phyloP scores from a whole-genome alignment of 495 filamentous ascomycete genomes.

The Elasticomyces elasticus region DNA sequence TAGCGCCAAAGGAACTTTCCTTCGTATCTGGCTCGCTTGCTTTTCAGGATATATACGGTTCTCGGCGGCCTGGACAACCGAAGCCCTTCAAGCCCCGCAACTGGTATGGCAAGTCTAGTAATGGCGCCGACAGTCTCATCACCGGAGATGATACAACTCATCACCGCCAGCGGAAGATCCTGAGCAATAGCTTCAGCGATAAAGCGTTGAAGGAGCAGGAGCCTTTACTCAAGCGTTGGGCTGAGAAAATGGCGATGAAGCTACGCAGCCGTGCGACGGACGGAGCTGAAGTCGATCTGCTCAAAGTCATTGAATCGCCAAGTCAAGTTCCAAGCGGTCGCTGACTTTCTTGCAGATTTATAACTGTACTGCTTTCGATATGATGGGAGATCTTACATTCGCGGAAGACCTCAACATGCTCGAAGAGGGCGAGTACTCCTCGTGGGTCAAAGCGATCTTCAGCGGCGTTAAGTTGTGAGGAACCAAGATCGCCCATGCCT shows the following conservation, averaged over 20 bases:
- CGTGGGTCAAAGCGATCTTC: conserved; percentile 28
- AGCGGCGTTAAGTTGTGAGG: conserved; percentile 21
- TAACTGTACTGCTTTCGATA: conserved; percentile 31
- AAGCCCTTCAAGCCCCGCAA: conserved; percentile 9
- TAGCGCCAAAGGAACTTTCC: conserved; percentile 25
- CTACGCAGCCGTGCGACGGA: conserved; percentile 14
- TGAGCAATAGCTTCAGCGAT: conserved; percentile 26
- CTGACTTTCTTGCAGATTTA: too few relatives aligned
- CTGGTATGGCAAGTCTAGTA: conserved; percentile 14
- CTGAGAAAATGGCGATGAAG: conserved; percentile 24
- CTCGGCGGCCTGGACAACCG: conserved; percentile 9
- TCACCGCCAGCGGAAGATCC: conserved; percentile 21
- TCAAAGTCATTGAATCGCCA: conserved; percentile 4
- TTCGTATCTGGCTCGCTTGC: conserved; percentile 21
- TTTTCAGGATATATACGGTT: conserved; percentile 26
- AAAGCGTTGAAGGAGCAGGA: conserved; percentile 30
- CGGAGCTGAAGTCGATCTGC: conserved; percentile 21
- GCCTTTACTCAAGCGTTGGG: conserved; percentile 26
- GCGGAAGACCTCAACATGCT: conserved; percentile 31
- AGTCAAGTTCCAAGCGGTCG: not conserved
- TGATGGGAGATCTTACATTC: conserved; percentile 31
- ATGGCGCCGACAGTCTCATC: conserved; percentile 12
- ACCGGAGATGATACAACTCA: conserved; percentile 23
- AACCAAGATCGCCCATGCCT: not conserved
- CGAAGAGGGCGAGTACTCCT: conserved; percentile 19